Conservation (phyloP, 768 basidiomycete species). For the Lyophyllum shimeji region DNA sequence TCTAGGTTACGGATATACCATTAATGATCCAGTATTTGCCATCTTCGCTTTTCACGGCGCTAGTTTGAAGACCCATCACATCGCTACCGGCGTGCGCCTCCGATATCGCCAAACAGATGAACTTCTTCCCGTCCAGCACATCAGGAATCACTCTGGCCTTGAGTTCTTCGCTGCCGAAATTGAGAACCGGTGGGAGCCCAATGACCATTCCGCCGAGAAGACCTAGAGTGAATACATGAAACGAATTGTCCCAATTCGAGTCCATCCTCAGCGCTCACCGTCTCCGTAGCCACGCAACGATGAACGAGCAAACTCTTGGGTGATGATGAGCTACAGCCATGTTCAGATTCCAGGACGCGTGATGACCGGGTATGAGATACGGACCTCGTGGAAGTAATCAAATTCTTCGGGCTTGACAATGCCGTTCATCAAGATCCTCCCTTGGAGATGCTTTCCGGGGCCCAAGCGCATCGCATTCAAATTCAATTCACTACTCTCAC, state of each 20-base stretch:
- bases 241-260: not conserved
- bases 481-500: slow-evolving; percentile 49
- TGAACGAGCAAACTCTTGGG: slow-evolving; percentile 76
- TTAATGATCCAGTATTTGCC: slow-evolving; percentile 85
- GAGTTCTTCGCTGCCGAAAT: slow-evolving; percentile 74
- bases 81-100: slow-evolving; percentile 90
- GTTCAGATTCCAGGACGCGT: not conserved
- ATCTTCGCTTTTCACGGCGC: slow-evolving; percentile 76
- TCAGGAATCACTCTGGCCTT: slow-evolving; percentile 62
- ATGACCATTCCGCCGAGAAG: slow-evolving; percentile 80
- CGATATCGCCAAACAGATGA: slow-evolving; percentile 84
- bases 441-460: slow-evolving; percentile 90
- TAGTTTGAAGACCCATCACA: slow-evolving; percentile 76
- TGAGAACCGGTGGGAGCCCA: slow-evolving; percentile 85
- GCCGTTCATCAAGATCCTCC: slow-evolving; percentile 78
- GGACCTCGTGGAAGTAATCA: slow-evolving; percentile 86
- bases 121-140: slow-evolving; percentile 74
- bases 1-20: slow-evolving; percentile 31
- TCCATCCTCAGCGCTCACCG: slow-evolving; percentile 37
- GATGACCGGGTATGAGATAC: not conserved
- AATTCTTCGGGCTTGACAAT: slow-evolving; percentile 83
- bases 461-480: slow-evolving; percentile 93
- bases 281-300: slow-evolving; percentile 82
- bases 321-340: slow-evolving; percentile 62
- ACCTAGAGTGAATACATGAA: slow-evolving; percentile 34